Evolutionary conservation across 2,329 filamentous ascomycete species (phyloP).

Genomic region (Diplodia seriata): DNA sequence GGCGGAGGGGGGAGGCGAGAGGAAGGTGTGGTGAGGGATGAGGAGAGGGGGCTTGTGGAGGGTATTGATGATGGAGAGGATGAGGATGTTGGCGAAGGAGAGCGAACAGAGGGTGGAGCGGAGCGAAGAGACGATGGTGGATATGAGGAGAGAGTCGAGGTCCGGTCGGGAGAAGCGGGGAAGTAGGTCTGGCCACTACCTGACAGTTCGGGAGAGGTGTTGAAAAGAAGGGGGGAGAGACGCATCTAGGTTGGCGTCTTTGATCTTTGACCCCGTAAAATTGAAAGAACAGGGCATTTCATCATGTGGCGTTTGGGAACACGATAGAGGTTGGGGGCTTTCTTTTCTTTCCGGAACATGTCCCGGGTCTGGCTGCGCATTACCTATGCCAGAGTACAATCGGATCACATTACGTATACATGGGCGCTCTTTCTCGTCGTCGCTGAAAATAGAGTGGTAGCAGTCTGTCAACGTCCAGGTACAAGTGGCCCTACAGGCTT

Average conservation of each 20-base stretch:
- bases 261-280: not conserved
- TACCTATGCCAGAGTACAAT: not conserved
- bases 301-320: not conserved
- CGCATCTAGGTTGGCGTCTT: not conserved
- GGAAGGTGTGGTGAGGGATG: slow-evolving; percentile 38
- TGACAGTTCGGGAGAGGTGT: not conserved
- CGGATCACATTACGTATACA: not conserved
- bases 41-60: slow-evolving; percentile 42
- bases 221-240: not conserved
- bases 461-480: not conserved
- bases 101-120: not conserved
- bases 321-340: not conserved
- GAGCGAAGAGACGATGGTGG: not conserved
- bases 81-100: not conserved
- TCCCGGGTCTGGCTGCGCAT: not conserved
- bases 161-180: not conserved
- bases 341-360: not conserved
- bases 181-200: not conserved
- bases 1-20: slow-evolving; percentile 10
- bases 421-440: not conserved
- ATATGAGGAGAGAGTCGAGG: not conserved
- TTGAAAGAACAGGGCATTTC: not conserved
- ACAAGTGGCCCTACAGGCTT: not conserved
- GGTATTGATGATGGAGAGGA: slow-evolving; percentile 9
- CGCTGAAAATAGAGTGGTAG: not conserved